Percentiles rank a stretch among this genome's conserved stretches.
phyloP scores from a whole-genome alignment of 108 stramenopile genomes.

The Pseudonitzschia pungens region DNA sequence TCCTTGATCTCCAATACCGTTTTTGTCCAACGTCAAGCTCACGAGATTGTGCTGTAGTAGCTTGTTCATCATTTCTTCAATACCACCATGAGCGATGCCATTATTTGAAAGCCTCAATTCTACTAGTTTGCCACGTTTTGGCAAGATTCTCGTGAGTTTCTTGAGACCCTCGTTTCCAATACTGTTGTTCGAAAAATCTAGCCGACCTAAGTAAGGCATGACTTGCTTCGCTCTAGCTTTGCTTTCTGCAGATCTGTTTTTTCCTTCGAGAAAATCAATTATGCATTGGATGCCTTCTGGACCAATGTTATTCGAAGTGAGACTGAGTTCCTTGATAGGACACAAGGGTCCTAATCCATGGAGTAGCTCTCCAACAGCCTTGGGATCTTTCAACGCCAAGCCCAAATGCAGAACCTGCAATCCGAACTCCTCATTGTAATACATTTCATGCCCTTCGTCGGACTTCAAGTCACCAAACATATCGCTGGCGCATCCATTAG shows the following conservation, averaged over 20 bases:
- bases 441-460: constrained; percentile 19
- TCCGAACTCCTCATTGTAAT: constrained; percentile 44
- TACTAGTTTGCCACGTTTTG: constrained; percentile 62
- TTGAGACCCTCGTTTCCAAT: constrained; percentile 79
- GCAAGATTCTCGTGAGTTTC: constrained; percentile 66
- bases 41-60: constrained; percentile 77
- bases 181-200: constrained; percentile 81
- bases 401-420: constrained; percentile 74
- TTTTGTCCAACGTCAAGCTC: constrained; percentile 80
- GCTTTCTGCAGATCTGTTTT: constrained; percentile 16
- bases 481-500: constrained; percentile 34
- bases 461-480: constrained; percentile 13
- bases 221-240: constrained; percentile 31
- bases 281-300: constrained; percentile 53
- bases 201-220: constrained; percentile 69
- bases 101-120: constrained; percentile 75
- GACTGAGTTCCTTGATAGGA: constrained; percentile 70
- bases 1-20: constrained; percentile 85
- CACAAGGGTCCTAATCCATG: constrained; percentile 62
- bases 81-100: constrained; percentile 63
- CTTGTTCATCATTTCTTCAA: constrained; percentile 87
- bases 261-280: constrained; percentile 70
- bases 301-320: constrained; percentile 76
- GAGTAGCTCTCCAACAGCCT: constrained; percentile 53
- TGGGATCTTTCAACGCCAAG: constrained; percentile 54